These are phyloP conservation scores for Pleurotus djamor DNA, from an alignment of 768 basidiomycete genomes.

Conservation along the genomic window DNA sequence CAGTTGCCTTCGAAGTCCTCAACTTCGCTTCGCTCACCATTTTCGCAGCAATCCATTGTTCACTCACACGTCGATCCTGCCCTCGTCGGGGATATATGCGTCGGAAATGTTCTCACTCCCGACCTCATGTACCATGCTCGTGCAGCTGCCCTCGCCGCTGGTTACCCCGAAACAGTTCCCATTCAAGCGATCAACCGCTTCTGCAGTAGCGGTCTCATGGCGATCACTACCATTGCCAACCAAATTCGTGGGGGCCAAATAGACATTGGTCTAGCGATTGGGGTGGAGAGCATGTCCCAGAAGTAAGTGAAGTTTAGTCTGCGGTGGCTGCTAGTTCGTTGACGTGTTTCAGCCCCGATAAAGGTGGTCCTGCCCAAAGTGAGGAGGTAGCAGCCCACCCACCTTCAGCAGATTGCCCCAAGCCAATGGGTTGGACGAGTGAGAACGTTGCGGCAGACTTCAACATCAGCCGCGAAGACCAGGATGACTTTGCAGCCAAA, in stretches of 20 bases:
- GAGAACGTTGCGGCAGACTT: constrained; percentile 84
- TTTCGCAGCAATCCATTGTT: constrained; percentile 51
- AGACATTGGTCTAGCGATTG: constrained; percentile 78
- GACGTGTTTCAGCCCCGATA: constrained; percentile 50
- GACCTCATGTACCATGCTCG: constrained; percentile 70
- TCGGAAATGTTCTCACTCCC: constrained; percentile 73
- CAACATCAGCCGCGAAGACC: constrained; percentile 66
- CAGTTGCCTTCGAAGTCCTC: constrained; percentile 1
- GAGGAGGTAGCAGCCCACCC: constrained; percentile 56
- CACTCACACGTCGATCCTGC: constrained; percentile 60
- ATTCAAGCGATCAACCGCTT: constrained; percentile 76
- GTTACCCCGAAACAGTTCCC: constrained; percentile 76
- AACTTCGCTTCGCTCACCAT: too few relatives aligned
- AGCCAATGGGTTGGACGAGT: constrained; percentile 89
- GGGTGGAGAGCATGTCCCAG: constrained; percentile 85
- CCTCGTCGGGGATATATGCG: constrained; percentile 73
- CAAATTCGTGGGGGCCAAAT: constrained; percentile 78
- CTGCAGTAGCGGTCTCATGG: constrained; percentile 87
- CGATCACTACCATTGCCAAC: constrained; percentile 73
- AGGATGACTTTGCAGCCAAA: constrained; percentile 70
- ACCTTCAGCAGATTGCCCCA: constrained; percentile 56
- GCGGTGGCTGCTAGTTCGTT: neutral
- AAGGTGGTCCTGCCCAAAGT: constrained; percentile 56
- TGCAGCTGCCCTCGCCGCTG: constrained; percentile 74
- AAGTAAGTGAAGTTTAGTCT: constrained; percentile 36